Conservation (phyloP, 139 green algal genomes). For the Dunaliella sp. region DNA sequence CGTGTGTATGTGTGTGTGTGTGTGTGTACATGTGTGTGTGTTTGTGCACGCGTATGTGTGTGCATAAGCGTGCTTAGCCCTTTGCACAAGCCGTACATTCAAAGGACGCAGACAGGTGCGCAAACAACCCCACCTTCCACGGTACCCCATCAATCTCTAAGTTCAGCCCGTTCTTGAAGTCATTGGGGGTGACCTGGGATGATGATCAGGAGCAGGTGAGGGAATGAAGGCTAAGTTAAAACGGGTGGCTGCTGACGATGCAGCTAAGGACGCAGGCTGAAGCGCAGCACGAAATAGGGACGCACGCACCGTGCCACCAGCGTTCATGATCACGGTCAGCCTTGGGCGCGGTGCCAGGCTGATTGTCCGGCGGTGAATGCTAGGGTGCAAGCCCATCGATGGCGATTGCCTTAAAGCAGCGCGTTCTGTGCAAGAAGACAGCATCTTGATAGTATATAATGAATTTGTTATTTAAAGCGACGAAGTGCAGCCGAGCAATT, state of each 20-base stretch:
- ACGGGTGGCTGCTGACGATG: background rate
- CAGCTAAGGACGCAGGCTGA: background rate
- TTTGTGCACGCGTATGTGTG: too few relatives aligned
- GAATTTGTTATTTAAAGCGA: too few relatives aligned
- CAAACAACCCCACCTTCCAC: slow-evolving; percentile 26
- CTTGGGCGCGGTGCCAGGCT: background rate
- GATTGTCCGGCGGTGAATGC: too few relatives aligned
- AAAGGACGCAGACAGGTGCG: too few relatives aligned
- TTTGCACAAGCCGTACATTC: too few relatives aligned
- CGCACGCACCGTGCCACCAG: background rate
- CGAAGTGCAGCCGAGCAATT: too few relatives aligned
- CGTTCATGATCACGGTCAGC: background rate
- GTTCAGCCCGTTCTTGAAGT: slow-evolving; percentile 91
- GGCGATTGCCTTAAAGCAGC: too few relatives aligned
- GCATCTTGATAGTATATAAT: too few relatives aligned
- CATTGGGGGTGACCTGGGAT: slow-evolving; percentile 76
- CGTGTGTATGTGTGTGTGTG: background rate
- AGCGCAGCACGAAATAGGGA: background rate
- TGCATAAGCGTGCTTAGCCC: too few relatives aligned
- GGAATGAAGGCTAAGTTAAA: too few relatives aligned
- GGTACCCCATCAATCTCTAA: slow-evolving; percentile 83
- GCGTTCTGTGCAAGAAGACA: too few relatives aligned
- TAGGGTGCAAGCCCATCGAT: too few relatives aligned
- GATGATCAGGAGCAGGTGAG: background rate
- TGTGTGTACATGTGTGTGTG: background rate